Percentiles rank a stretch among this genome's conserved stretches.
phyloP scores from a whole-genome alignment of 1,139 yeast species.

The Blastobotrys serpentis region DNA sequence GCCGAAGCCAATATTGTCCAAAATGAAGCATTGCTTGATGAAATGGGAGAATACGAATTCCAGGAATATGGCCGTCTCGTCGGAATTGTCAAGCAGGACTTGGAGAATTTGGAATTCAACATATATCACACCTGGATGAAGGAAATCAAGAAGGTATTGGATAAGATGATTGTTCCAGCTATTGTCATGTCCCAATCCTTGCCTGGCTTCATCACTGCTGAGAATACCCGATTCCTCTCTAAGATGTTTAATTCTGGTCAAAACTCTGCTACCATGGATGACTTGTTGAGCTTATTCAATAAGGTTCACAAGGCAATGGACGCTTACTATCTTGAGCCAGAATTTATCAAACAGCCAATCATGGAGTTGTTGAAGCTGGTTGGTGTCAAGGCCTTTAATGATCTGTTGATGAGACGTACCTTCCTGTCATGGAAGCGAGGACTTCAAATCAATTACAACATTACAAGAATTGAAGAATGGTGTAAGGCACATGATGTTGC shows the following conservation, averaged over 20 bases:
- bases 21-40: constrained; percentile 74
- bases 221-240: constrained; percentile 77
- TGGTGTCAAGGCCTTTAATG: constrained; percentile 94
- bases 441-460: constrained; percentile 91
- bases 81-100: constrained; percentile 89
- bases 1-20: constrained; percentile 89
- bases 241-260: constrained; percentile 70
- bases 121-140: constrained; percentile 98
- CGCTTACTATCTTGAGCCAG: constrained; percentile 81
- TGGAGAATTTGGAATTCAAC: constrained; percentile 88
- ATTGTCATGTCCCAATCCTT: constrained; percentile 91
- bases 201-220: constrained; percentile 95
- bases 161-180: constrained; percentile 90
- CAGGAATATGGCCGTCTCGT: constrained; percentile 87
- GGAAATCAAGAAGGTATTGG: constrained; percentile 86
- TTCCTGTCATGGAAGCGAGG: constrained; percentile 98
- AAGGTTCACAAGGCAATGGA: constrained; percentile 93
- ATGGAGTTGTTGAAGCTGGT: constrained; percentile 81
- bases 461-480: constrained; percentile 97
- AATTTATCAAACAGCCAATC: constrained; percentile 82
- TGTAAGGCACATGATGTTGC: constrained; percentile 92
- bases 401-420: constrained; percentile 89
- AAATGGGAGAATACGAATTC: constrained; percentile 88
- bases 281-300: constrained; percentile 84
- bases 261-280: constrained; percentile 90